phyloP scores from a whole-genome alignment of 352 stramenopile genomes.

The Phytopythium vexans region DNA sequence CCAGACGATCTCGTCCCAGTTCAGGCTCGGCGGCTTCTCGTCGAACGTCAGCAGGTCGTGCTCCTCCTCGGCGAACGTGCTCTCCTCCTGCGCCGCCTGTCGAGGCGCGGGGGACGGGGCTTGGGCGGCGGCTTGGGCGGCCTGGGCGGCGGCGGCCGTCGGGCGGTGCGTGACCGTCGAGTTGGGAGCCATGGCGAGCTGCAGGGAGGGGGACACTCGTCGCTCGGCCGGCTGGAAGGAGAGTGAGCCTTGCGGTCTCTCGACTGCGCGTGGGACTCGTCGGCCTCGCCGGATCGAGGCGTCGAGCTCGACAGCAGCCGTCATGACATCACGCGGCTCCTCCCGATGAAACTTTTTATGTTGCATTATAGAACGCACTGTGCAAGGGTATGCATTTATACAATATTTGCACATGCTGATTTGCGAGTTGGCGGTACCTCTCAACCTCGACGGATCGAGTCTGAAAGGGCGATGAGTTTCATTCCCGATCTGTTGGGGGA shows the following conservation, averaged over 20 bases:
- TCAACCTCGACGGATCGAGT: too few relatives aligned
- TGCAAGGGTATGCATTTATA: neutral
- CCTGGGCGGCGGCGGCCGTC: neutral
- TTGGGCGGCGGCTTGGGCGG: neutral
- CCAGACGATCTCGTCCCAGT: constrained; percentile 79
- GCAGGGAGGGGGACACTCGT: neutral
- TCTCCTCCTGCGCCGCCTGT: neutral
- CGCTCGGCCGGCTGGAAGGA: neutral
- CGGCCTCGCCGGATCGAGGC: neutral
- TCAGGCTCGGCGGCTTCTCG: constrained; percentile 34
- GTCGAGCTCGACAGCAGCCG: neutral
- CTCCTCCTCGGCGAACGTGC: constrained; percentile 40
- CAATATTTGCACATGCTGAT: too few relatives aligned
- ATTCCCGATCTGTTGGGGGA: too few relatives aligned
- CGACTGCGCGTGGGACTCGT: neutral
- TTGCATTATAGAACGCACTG: neutral
- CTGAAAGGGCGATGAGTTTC: too few relatives aligned
- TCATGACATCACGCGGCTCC: neutral
- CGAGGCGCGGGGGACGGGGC: neutral
- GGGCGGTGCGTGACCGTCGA: constrained; percentile 1
- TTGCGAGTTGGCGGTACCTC: too few relatives aligned
- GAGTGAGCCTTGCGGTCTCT: too few relatives aligned
- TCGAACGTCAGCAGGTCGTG: constrained; percentile 28
- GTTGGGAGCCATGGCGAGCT: constrained; percentile 2
- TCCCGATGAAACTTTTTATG: neutral